phyloP scores from a whole-genome alignment of 202 grass and related monocot genomes.

The Setaria viridis region DNA sequence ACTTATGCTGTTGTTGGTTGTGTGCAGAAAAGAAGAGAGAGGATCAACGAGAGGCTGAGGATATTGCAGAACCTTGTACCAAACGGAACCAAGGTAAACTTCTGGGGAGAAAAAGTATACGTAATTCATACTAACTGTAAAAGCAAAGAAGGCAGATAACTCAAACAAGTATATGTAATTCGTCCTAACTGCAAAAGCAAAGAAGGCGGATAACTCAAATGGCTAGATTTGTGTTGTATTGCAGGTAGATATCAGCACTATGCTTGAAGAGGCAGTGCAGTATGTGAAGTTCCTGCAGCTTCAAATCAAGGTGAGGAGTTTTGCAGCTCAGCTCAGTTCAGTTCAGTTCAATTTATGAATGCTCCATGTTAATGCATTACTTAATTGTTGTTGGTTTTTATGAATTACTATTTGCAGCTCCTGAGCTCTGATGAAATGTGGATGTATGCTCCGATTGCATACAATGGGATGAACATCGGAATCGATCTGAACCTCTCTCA shows the following conservation, averaged over 20 bases:
- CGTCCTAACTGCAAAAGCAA: neutral
- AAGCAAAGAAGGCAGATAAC: slow-evolving; percentile 3
- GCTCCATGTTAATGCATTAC: neutral
- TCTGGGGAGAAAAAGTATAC: slow-evolving; percentile 19
- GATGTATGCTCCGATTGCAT: slow-evolving; percentile 89
- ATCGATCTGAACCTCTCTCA: slow-evolving; percentile 68
- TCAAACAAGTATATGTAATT: neutral
- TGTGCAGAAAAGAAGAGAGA: slow-evolving; percentile 88
- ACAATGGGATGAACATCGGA: slow-evolving; percentile 87
- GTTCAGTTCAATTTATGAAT: slow-evolving; percentile 22
- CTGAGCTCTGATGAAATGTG: slow-evolving; percentile 86
- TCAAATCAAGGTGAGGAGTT: slow-evolving; percentile 74
- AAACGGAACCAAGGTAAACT: slow-evolving; percentile 86
- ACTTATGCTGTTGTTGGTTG: slow-evolving; percentile 35
- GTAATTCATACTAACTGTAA: neutral
- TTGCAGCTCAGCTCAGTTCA: neutral
- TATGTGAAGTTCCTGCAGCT: slow-evolving; percentile 91
- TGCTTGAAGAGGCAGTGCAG: slow-evolving; percentile 90
- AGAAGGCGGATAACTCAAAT: slow-evolving; percentile 21
- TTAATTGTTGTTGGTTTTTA: slow-evolving; percentile 24
- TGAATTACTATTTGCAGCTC: slow-evolving; percentile 52
- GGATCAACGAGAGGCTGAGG: slow-evolving; percentile 84
- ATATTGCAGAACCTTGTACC: slow-evolving; percentile 84
- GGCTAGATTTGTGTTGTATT: slow-evolving; percentile 4
- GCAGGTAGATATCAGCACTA: slow-evolving; percentile 94